Evolutionary conservation across 352 stramenopile species (phyloP).

Genomic region (Globisporangium nagaii): DNA sequence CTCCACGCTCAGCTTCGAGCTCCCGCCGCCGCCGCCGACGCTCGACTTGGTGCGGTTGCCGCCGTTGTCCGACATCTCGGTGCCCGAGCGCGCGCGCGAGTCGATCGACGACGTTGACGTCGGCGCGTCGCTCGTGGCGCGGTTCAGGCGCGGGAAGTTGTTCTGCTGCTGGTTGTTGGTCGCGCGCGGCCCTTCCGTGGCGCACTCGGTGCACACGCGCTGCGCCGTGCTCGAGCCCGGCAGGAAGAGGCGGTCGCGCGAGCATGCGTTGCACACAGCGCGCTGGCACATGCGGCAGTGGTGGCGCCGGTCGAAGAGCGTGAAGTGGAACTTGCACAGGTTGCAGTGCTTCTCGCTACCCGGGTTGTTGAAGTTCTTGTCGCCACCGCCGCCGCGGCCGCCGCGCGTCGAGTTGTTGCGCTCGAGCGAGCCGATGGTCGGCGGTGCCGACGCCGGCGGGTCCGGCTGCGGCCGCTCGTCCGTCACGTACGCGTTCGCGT

Average conservation of each 20-base stretch:
- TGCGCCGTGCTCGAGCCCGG: conserved; percentile 80
- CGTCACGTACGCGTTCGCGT: conserved; percentile 75
- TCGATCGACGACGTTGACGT: conserved; percentile 21
- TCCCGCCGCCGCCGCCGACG: conserved; percentile 22
- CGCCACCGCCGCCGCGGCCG: neutral
- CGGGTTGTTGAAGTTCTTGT: conserved; percentile 61
- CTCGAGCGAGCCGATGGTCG: conserved; percentile 31
- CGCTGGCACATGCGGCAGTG: conserved; percentile 88
- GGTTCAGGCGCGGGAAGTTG: conserved; percentile 41
- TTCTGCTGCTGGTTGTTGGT: conserved; percentile 36
- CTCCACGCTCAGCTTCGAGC: conserved; percentile 80
- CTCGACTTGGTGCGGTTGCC: conserved; percentile 47
- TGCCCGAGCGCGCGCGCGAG: conserved; percentile 57
- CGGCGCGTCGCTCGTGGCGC: conserved; percentile 52
- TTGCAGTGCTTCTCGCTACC: conserved; percentile 88
- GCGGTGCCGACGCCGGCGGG: conserved; percentile 46
- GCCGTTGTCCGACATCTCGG: conserved; percentile 62
- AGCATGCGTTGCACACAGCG: conserved; percentile 85
- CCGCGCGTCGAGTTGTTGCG: conserved; percentile 44
- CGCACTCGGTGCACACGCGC: conserved; percentile 85
- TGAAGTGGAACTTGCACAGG: conserved; percentile 87
- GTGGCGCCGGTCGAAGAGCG: conserved; percentile 84
- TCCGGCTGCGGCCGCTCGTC: conserved; percentile 63
- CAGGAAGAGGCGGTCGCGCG: conserved; percentile 78
- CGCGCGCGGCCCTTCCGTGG: conserved; percentile 68